phyloP scores from a whole-genome alignment of 2,329 filamentous ascomycete species.

The Raffaelea arxii region DNA sequence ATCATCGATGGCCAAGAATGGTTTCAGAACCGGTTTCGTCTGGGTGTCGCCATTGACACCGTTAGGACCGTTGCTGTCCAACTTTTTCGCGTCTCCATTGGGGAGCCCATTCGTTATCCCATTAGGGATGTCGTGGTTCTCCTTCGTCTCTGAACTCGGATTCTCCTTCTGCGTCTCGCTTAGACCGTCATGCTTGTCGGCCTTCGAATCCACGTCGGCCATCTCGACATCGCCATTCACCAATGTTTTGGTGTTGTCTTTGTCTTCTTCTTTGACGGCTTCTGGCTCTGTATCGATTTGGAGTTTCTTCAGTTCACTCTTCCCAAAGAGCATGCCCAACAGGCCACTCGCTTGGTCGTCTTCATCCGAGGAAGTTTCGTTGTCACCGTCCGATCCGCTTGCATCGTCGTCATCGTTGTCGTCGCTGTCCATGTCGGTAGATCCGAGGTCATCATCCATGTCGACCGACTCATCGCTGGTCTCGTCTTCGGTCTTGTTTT shows the following conservation, averaged over 20 bases:
- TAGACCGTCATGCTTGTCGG: neutral
- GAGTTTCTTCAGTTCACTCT: conserved; percentile 45
- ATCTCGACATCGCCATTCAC: conserved; percentile 24
- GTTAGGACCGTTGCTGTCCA: conserved; percentile 14
- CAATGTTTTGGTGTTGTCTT: no score
- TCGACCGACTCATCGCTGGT: conserved; percentile 57
- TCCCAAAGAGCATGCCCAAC: conserved; percentile 49
- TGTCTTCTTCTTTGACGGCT: conserved; percentile 15
- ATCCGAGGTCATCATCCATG: conserved; percentile 58
- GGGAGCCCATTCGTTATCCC: no score
- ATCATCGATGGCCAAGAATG: neutral
- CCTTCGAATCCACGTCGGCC: conserved; percentile 17
- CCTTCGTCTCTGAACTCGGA: no score
- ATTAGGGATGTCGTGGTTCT: no score
- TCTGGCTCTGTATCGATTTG: conserved; percentile 32
- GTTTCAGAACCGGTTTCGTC: neutral
- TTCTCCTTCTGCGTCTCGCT: no score
- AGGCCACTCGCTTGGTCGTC: conserved; percentile 36
- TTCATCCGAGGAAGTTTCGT: conserved; percentile 27
- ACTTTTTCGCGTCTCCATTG: conserved; percentile 24
- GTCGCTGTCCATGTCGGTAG: conserved; percentile 42
- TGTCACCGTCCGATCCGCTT: conserved; percentile 35
- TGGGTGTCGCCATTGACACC: neutral
- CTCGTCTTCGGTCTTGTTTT: conserved; percentile 26
- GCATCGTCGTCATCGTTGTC: conserved; percentile 31